Evolutionary conservation across 2,329 filamentous ascomycete genomes (phyloP).

Genomic region (Penicillium sumatraense): DNA sequence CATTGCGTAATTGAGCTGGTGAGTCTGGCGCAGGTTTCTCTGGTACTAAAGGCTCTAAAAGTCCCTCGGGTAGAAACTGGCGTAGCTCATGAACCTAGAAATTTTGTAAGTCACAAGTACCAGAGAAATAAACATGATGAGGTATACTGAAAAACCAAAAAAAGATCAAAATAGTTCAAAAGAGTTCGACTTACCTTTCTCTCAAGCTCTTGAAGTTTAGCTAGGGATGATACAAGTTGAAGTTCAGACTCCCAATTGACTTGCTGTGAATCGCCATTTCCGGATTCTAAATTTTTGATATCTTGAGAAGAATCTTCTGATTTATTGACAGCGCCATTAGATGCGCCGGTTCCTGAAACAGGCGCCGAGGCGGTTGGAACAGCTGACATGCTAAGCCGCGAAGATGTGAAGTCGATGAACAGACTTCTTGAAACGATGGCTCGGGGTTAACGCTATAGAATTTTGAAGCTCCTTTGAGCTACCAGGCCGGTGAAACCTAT

Average conservation of each 20-base stretch:
- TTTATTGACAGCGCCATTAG: neutral
- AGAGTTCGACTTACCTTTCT: slow-evolving; percentile 33
- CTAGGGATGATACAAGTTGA: slow-evolving; percentile 45
- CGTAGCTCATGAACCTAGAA: slow-evolving; percentile 49
- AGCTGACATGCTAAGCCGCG: neutral
- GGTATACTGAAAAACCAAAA: neutral
- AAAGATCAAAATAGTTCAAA: too few species aligned
- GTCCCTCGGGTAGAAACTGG: slow-evolving; percentile 44
- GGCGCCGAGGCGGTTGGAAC: neutral
- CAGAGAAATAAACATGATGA: too few species aligned
- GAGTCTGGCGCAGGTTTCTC: slow-evolving; percentile 33
- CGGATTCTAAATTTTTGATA: neutral
- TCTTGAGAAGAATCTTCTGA: neutral
- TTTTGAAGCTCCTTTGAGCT: neutral
- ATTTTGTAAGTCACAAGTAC: slow-evolving; percentile 9
- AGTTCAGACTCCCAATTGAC: slow-evolving; percentile 39
- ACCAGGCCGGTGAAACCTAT: neutral
- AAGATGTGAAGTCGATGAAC: neutral
- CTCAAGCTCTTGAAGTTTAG: slow-evolving; percentile 47
- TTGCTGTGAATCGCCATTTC: neutral
- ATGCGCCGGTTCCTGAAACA: neutral
- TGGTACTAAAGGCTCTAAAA: slow-evolving; percentile 46
- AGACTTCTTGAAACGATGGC: too few species aligned
- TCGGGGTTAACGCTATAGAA: too few species aligned
- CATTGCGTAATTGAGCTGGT: slow-evolving; percentile 40